Percentiles rank a stretch among this genome's conserved stretches.
phyloP scores from a whole-genome alignment of 768 basidiomycete species.

The Lentinula edodes region DNA sequence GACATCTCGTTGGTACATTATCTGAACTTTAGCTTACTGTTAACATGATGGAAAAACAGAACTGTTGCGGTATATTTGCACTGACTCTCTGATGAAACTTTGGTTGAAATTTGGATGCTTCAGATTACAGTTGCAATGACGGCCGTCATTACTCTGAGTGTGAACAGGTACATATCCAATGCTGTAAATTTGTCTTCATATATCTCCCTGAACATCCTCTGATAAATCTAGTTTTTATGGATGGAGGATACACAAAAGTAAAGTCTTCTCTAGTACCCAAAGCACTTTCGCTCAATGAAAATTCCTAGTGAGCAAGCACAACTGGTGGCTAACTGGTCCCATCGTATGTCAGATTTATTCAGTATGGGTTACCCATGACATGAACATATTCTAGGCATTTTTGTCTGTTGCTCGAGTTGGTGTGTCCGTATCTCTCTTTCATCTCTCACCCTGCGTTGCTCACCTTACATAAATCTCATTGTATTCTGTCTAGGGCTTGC shows the following conservation, averaged over 20 bases:
- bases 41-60: neutral
- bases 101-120: neutral
- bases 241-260: neutral
- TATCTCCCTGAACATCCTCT: neutral
- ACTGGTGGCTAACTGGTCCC: constrained; percentile 11
- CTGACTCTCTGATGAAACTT: neutral
- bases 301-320: constrained; percentile 6
- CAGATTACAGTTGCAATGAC: constrained; percentile 9
- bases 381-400: neutral
- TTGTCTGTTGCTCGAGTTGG: neutral
- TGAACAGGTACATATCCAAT: constrained; percentile 1
- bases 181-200: neutral
- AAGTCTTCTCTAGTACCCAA: neutral
- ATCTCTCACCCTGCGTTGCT: neutral
- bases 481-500: neutral
- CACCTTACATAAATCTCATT: neutral
- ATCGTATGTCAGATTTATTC: constrained; percentile 1
- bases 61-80: neutral
- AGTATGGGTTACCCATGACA: neutral
- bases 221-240: neutral
- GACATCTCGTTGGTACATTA: neutral
- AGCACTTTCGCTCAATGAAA: neutral
- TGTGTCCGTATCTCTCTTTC: neutral
- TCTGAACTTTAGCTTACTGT: neutral
- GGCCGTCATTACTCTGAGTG: constrained; percentile 10